Conservation (phyloP, 192 early-diverging fungal genomes). For the Backusella tuberculispora region DNA sequence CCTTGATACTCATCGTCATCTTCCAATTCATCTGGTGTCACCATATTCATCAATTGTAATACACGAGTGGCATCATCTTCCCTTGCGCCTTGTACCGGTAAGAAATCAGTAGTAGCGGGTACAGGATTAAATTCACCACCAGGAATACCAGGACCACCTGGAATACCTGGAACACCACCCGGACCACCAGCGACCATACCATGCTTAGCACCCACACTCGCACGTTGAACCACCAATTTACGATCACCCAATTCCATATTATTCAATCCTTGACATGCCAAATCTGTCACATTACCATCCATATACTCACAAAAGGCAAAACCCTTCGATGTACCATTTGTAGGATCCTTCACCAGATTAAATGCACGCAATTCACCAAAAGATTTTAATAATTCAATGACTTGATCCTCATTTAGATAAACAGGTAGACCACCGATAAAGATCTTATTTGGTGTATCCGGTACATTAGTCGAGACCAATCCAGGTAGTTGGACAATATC, state of each 20-base stretch:
- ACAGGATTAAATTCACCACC: background rate
- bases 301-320: constrained; percentile 98
- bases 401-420: constrained; percentile 90
- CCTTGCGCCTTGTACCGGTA: constrained; percentile 51
- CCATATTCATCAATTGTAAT: constrained; percentile 95
- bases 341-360: constrained; percentile 88
- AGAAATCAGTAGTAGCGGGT: background rate
- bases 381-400: constrained; percentile 88
- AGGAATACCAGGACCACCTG: background rate
- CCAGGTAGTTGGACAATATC: constrained; percentile 71
- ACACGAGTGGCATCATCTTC: constrained; percentile 78
- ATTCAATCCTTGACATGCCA: constrained; percentile 94
- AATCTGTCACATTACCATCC: constrained; percentile 86
- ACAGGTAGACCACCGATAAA: constrained; percentile 92
- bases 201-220: constrained; percentile 80
- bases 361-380: constrained; percentile 95
- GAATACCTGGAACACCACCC: constrained; percentile 1
- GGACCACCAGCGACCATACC: constrained; percentile 37
- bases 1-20: constrained; percentile 87
- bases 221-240: constrained; percentile 92
- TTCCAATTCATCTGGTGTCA: constrained; percentile 80
- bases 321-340: constrained; percentile 56
- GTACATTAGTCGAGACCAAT: constrained; percentile 87
- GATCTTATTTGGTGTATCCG: constrained; percentile 91
- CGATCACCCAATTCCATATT: constrained; percentile 95